Evolutionary conservation across 2,329 filamentous ascomycete genomes (phyloP).

Genomic region (Sporothrix euskadiensis): DNA sequence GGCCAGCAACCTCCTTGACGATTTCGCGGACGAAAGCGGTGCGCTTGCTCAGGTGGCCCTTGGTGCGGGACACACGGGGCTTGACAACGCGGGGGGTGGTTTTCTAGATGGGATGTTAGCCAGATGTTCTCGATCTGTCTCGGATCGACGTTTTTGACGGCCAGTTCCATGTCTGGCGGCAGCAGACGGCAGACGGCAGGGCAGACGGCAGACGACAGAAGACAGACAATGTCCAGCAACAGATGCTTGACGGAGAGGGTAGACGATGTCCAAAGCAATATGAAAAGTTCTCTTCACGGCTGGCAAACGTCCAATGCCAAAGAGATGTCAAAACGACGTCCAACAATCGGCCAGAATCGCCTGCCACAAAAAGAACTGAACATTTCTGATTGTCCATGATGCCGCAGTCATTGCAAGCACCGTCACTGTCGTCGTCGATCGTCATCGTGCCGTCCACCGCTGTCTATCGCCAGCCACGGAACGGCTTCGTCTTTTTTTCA

Average conservation of each 20-base stretch:
- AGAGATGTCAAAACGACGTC: not conserved
- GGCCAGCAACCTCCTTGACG: constrained; percentile 96
- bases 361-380: not conserved
- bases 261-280: not conserved
- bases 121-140: not conserved
- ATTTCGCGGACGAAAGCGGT: constrained; percentile 96
- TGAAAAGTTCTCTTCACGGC: not conserved
- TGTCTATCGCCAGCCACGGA: not conserved
- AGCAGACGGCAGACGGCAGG: not conserved
- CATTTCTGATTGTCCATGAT: not conserved
- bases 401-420: not conserved
- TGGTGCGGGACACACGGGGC: constrained; percentile 78
- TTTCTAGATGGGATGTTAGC: constrained; percentile 56
- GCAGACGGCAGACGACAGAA: not conserved
- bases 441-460: not conserved
- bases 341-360: not conserved
- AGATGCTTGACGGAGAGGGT: not conserved
- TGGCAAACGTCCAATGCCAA: not conserved
- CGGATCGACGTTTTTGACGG: not conserved
- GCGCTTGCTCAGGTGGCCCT: constrained; percentile 95
- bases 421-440: constrained; percentile 1
- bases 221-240: not conserved
- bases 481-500: not conserved
- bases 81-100: constrained; percentile 77
- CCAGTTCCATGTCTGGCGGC: not conserved